phyloP scores from a whole-genome alignment of 257 asterid species.

The Haberlea rhodopensis region DNA sequence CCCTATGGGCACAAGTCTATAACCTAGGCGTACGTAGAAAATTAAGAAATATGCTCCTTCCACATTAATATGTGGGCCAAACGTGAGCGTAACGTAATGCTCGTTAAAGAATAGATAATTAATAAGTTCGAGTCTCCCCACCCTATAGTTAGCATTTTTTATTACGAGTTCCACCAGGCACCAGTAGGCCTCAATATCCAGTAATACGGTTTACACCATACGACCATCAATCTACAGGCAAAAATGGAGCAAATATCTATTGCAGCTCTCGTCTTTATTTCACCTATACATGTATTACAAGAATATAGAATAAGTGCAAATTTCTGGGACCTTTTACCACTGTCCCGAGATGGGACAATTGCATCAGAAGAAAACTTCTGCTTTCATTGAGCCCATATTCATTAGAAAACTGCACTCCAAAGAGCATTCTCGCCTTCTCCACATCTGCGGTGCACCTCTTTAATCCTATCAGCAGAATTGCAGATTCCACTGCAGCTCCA shows the following conservation, averaged over 20 bases:
- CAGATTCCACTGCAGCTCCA: constrained; percentile 99
- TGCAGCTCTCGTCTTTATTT: constrained; percentile 22
- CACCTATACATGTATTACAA: constrained; percentile 35
- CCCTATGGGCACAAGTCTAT: no score
- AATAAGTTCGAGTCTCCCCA: no score
- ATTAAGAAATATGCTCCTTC: no score
- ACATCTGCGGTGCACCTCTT: constrained; percentile 87
- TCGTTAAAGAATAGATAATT: background rate
- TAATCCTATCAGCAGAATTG: constrained; percentile 80
- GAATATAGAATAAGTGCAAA: constrained; percentile 20
- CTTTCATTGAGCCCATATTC: constrained; percentile 27
- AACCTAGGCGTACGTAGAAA: no score
- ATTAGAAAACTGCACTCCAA: constrained; percentile 59
- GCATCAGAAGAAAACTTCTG: constrained; percentile 28
- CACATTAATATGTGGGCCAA: no score
- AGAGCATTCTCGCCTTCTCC: constrained; percentile 80
- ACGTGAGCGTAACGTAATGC: no score
- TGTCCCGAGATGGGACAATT: constrained; percentile 32
- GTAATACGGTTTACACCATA: background rate
- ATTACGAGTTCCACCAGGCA: no score
- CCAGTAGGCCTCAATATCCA: background rate
- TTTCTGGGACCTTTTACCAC: constrained; percentile 9
- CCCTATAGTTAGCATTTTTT: no score
- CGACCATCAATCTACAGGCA: constrained; percentile 31
- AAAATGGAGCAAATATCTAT: constrained; percentile 43